Evolutionary conservation across 2,329 filamentous ascomycete species (phyloP), one percentile per base, ranked within the genome.

Genomic region (Neofusicoccum sp.): DNA sequence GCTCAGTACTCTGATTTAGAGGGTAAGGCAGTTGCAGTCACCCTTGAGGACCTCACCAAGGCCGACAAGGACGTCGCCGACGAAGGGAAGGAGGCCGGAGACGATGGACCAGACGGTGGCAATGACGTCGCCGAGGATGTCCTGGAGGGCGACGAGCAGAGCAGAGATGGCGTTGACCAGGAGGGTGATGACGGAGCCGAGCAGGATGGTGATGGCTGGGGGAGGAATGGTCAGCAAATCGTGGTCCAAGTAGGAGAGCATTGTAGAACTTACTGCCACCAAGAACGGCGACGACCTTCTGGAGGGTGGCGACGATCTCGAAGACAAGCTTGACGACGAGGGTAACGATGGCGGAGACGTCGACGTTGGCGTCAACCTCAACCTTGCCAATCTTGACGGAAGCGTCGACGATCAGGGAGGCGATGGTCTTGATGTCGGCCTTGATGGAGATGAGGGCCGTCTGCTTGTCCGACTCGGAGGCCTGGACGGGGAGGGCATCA

Each of bases 311-410:
- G 73, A 77, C 14, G 71, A 75, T 0, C 75, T 70, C 26, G 65
- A 73, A 1, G 73, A 74, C 4, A 79, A 79, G 2, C 78, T 79
- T 16, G 82, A 83, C 24, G 75, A 81, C 45, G 44, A 61, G 43
- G 58, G 34, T 9, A 45, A 63, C 43, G 16, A 63, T 45, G 43
- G 36, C 60, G 43, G 41, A 44, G 43, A 61, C 43, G 11, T 61
- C 53, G 24, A 58, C 51, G 53, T 58, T 31, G 60, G 48, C 60
- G 58, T 44, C n/a, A 36, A 61, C 43, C 51, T 49, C 38, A 9
- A 49, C 43, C 44, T 49, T 49, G 60, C 48, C 53, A 38, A 61
- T 28, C 51, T 57, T 49, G 34, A 54, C 41, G n/a, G 53, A 54
- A 51, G 60, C 60, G 33, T 57, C 44, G 33, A 49, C 53, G 43